These are phyloP conservation scores for Hansenula lynferdii DNA, from an alignment of 1,139 yeast species.

Conservation along the genomic window DNA sequence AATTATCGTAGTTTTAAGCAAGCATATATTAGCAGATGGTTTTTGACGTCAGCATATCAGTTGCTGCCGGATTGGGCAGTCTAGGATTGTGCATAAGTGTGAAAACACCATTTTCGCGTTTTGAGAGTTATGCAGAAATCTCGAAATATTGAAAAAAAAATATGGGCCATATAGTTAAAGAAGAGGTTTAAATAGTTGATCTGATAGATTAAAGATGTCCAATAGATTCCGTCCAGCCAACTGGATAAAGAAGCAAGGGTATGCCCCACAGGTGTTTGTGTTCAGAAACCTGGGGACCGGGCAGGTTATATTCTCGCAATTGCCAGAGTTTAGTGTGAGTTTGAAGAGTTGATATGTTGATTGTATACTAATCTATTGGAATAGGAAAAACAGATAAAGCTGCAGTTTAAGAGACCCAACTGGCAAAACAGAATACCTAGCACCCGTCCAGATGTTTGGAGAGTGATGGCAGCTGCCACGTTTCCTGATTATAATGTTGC, in stretches of 20 bases:
- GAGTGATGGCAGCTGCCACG: conserved; percentile 83
- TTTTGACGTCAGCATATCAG: no score
- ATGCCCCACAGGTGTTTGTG: conserved; percentile 79
- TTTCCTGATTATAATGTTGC: conserved; percentile 63
- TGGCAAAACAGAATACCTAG: conserved; percentile 84
- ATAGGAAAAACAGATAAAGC: conserved; percentile 68
- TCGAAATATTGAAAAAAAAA: background rate
- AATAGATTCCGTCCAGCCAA: conserved; percentile 33
- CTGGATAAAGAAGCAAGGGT: conserved; percentile 46
- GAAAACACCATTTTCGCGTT: no score
- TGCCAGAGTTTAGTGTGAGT: conserved; percentile 47
- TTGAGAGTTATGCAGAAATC: background rate
- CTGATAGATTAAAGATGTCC: conserved; percentile 13
- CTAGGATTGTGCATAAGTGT: background rate
- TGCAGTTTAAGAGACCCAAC: conserved; percentile 72
- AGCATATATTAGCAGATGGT: no score
- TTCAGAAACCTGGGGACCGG: conserved; percentile 87
- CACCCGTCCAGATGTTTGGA: conserved; percentile 82
- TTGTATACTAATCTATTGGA: conserved; percentile 14
- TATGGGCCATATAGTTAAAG: no score
- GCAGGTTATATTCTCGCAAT: conserved; percentile 85
- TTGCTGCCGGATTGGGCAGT: background rate
- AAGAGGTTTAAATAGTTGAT: no score
- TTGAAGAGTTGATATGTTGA: background rate
- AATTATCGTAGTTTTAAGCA: no score